Percentiles rank a stretch among this genome's conserved stretches.
Conservation (phyloP, 805 yeast genomes). For the Wilhelminamyces savonicus region DNA sequence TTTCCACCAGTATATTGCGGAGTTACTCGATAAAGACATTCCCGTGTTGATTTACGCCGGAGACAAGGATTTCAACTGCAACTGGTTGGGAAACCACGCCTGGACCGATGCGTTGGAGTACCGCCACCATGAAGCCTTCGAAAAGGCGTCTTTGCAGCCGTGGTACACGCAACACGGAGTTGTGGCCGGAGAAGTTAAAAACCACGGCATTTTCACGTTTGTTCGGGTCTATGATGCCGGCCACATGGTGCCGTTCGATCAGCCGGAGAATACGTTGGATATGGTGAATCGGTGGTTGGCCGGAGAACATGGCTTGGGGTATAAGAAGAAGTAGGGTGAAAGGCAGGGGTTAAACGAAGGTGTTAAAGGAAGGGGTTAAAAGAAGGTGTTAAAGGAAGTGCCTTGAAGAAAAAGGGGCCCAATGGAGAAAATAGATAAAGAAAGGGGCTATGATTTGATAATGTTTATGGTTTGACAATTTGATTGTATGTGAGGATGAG, state of each 20-base stretch:
- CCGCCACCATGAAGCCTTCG: constrained; percentile 12
- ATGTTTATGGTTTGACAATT: no score
- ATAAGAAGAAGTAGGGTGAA: no score
- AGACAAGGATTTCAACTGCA: constrained; percentile 87
- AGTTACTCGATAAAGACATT: constrained; percentile 51
- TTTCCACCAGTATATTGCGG: constrained; percentile 67
- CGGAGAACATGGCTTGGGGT: constrained; percentile 44
- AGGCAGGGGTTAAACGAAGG: no score
- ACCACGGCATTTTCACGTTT: constrained; percentile 67
- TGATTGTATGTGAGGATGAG: no score
- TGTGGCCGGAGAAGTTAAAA: constrained; percentile 68
- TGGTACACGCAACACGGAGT: constrained; percentile 11
- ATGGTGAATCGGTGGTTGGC: constrained; percentile 83
- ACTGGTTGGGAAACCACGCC: constrained; percentile 86
- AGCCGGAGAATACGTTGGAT: constrained; percentile 69
- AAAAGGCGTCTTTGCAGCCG: constrained; percentile 10
- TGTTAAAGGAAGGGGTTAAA: no score
- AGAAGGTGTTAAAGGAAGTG: no score
- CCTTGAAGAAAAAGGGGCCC: no score
- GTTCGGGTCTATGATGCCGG: constrained; percentile 86
- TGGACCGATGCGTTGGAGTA: constrained; percentile 45
- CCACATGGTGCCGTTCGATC: constrained; percentile 93
- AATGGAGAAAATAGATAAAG: no score
- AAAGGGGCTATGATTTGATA: no score
- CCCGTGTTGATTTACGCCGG: constrained; percentile 93